Conservation (phyloP, 768 basidiomycete genomes). For the Panus rudis region DNA sequence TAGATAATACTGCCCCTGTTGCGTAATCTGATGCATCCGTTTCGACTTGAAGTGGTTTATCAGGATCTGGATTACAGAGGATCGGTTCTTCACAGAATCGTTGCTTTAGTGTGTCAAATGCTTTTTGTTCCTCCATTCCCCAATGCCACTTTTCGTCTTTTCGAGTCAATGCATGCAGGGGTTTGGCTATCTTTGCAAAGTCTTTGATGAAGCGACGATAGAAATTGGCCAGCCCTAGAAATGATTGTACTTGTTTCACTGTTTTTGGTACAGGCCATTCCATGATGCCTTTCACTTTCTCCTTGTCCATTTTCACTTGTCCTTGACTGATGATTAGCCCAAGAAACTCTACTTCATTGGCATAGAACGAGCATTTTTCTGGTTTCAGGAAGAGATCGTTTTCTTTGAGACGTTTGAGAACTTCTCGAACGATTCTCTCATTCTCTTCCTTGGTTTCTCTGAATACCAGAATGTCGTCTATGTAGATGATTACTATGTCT, state of each 20-base stretch:
- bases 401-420: conserved; percentile 22
- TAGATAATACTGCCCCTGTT: neutral
- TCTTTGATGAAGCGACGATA: conserved; percentile 23
- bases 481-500: conserved; percentile 34
- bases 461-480: conserved; percentile 33
- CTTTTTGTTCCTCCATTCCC: neutral
- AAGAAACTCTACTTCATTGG: conserved; percentile 22
- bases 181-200: conserved; percentile 21
- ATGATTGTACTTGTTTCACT: conserved; percentile 17
- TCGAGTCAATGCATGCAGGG: conserved; percentile 12
- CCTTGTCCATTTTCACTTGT: conserved; percentile 24
- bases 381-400: conserved; percentile 30
- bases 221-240: conserved; percentile 26
- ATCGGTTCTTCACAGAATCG: neutral
- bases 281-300: conserved; percentile 24
- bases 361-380: conserved; percentile 30
- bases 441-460: conserved; percentile 14
- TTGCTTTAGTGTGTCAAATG: neutral
- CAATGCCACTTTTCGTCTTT: conserved; percentile 4
- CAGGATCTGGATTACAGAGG: neutral
- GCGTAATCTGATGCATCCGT: neutral
- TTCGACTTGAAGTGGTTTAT: neutral
- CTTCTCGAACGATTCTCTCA: conserved; percentile 9
- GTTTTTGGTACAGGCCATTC: conserved; percentile 23
- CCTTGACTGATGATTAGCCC: conserved; percentile 22